Conservation (phyloP, 495 filamentous ascomycete species). For the Aspergillus bridgeri region DNA sequence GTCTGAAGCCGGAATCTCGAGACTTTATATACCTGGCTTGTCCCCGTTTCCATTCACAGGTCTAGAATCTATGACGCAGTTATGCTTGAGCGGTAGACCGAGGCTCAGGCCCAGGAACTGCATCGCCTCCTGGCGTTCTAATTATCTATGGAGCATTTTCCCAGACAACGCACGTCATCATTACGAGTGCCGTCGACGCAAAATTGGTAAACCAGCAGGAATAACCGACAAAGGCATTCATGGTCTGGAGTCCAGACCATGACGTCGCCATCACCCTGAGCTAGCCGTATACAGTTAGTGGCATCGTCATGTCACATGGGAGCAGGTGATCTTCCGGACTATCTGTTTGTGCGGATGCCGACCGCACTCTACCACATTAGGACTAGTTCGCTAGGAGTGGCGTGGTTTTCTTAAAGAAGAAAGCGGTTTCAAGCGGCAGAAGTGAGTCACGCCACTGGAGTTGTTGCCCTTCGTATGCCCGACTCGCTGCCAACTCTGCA, state of each 20-base stretch:
- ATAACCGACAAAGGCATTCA: too few relatives aligned
- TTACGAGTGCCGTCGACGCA: background rate
- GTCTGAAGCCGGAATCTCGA: background rate
- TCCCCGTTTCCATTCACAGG: background rate
- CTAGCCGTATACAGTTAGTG: background rate
- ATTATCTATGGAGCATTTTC: background rate
- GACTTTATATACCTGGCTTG: background rate
- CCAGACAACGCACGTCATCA: background rate
- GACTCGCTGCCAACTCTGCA: background rate
- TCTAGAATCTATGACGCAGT: background rate
- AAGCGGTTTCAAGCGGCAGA: constrained; percentile 17
- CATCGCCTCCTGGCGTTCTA: too few relatives aligned
- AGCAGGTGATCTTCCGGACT: constrained; percentile 5
- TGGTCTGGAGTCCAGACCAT: constrained; percentile 5
- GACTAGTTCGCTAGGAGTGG: background rate
- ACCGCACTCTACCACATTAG: constrained; percentile 1
- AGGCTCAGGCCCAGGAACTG: background rate
- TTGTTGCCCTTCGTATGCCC: constrained; percentile 3
- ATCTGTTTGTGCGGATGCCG: constrained; percentile 10
- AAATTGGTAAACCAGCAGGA: too few relatives aligned
- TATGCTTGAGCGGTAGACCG: background rate
- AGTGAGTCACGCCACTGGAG: constrained; percentile 16
- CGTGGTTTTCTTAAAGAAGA: background rate
- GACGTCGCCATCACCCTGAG: constrained; percentile 10
- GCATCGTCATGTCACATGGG: background rate